Conservation (phyloP, 495 filamentous ascomycete species). For the Xylaria palmicola region DNA sequence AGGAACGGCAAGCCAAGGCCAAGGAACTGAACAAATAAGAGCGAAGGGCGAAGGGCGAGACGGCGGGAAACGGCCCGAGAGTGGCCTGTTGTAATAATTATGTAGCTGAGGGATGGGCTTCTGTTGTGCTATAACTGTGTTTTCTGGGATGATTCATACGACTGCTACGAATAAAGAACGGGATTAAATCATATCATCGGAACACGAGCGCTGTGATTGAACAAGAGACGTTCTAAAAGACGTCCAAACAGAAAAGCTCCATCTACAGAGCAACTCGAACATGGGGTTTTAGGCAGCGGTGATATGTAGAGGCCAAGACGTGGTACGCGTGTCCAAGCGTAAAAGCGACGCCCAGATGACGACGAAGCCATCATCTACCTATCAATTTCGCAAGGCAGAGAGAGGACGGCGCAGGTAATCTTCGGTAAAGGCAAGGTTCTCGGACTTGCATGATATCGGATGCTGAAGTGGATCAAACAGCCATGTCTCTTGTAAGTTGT, state of each 20-base stretch:
- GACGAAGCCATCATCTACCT: too few relatives aligned
- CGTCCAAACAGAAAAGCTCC: not conserved
- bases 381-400: too few relatives aligned
- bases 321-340: not conserved
- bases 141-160: not conserved
- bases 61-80: not conserved
- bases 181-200: too few relatives aligned
- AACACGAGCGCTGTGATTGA: not conserved
- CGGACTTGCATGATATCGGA: too few relatives aligned
- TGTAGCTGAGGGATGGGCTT: too few relatives aligned
- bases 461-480: too few relatives aligned
- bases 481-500: too few relatives aligned
- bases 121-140: not conserved
- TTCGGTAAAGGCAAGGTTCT: too few relatives aligned
- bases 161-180: not conserved
- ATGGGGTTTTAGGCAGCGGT: not conserved
- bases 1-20: slow-evolving; percentile 63
- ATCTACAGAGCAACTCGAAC: not conserved
- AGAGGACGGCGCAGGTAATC: too few relatives aligned
- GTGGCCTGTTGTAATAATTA: too few relatives aligned
- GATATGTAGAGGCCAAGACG: not conserved
- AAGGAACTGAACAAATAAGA: slow-evolving; percentile 64
- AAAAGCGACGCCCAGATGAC: too few relatives aligned
- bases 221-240: not conserved
- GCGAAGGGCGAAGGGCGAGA: not conserved